Evolutionary conservation across 2,329 filamentous ascomycete species (phyloP), one percentile per base, ranked within the genome.

Genomic region (Dactylellina leptospora): DNA sequence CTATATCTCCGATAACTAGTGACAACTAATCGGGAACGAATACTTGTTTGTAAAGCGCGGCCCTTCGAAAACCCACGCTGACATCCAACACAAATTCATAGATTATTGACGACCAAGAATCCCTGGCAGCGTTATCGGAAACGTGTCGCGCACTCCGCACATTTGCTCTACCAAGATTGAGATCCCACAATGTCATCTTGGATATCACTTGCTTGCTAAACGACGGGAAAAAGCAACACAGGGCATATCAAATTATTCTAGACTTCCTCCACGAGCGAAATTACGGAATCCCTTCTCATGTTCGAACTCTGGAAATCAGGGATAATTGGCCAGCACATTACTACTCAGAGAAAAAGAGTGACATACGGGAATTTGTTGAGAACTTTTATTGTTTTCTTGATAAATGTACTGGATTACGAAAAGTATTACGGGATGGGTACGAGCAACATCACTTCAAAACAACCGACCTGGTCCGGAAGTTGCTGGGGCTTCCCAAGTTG

Each of bases 371-470:
- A 28, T 47, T 72, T 25, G 18, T 42, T 5, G 27, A 48, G 11
- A 40, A 27, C 1, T 44, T 72, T 30, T 55, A 47, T 27, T 22
- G n/a, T 6, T 72, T 72, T 28, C 9, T 72, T 0, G 38, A 44
- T 9, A 64, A 64, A 48, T 72, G 68, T 23, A 47, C 30, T 11
- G 44, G 59, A 2, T 30, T 72, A 3, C 48, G 68, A 38, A 72
- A 64, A 28, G 22, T 72, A 13, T 42, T 72, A 16, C 53, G 68
- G 4, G 68, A 64, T 36, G 68, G 68, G 9, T 48, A 64, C 38
- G 68, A 72, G 45, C 59, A 64, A 6, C 9, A 18, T 2, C 16
- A 16, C 18, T 42, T 72, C 18, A 64, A 55, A 38, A 60, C 53
- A 13, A 47, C 28, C 10, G 59, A 64, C 42, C 53, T 72, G 8